Percentiles rank a stretch among this genome's conserved stretches.
These are phyloP conservation scores for Schoenoplectus triqueter DNA, from an alignment of 202 grass and related monocot genomes.

Conservation along the genomic window DNA sequence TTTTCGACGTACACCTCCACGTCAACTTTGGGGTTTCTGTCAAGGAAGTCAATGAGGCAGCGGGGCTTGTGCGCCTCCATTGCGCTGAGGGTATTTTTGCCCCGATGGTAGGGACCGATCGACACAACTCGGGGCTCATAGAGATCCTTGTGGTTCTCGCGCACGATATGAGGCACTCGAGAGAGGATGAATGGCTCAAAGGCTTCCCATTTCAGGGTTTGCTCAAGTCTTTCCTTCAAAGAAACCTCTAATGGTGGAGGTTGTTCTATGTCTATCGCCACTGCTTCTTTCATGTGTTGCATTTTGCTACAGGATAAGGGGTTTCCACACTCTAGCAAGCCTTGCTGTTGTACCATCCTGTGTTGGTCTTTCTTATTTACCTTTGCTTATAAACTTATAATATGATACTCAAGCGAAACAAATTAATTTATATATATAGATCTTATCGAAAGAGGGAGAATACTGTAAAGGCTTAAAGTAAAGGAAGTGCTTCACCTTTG, in stretches of 20 bases:
- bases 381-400: background rate
- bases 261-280: constrained; percentile 35
- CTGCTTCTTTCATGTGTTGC: background rate
- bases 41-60: constrained; percentile 60
- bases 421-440: background rate
- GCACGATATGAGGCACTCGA: constrained; percentile 52
- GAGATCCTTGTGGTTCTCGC: constrained; percentile 56
- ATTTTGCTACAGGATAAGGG: background rate
- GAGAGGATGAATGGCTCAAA: constrained; percentile 67
- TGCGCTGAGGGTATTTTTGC: constrained; percentile 45
- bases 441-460: background rate
- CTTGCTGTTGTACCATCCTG: background rate
- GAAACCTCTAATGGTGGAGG: constrained; percentile 39
- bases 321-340: background rate
- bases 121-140: constrained; percentile 75
- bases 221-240: constrained; percentile 28
- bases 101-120: constrained; percentile 66
- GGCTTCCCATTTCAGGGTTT: constrained; percentile 25
- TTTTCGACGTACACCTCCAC: constrained; percentile 40
- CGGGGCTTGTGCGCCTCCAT: constrained; percentile 76
- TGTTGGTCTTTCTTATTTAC: background rate
- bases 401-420: background rate
- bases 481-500: background rate
- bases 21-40: constrained; percentile 25
- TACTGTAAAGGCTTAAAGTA: background rate